phyloP scores from a whole-genome alignment of 2,329 filamentous ascomycete genomes.

The Alternaria gaisen region DNA sequence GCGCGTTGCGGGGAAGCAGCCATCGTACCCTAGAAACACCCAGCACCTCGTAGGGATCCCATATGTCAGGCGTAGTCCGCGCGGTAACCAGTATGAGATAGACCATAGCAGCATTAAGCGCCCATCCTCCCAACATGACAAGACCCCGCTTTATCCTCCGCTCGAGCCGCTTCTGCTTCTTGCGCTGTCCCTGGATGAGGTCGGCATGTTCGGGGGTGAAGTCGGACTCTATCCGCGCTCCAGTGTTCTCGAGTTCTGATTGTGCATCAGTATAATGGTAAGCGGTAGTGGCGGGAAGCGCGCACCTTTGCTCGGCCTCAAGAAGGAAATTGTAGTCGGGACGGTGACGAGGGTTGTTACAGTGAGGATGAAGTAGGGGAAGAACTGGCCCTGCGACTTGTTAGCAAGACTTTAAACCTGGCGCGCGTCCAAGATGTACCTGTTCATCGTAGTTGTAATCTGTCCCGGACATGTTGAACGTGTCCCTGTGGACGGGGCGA shows the following conservation, averaged over 20 bases:
- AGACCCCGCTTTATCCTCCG: constrained; percentile 85
- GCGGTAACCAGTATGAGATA: constrained; percentile 88
- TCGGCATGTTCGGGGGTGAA: constrained; percentile 85
- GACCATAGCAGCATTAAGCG: constrained; percentile 85
- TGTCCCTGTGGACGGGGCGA: constrained; percentile 29
- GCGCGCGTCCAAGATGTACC: constrained; percentile 56
- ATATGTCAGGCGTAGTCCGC: constrained; percentile 76
- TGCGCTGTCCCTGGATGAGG: constrained; percentile 81
- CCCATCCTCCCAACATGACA: constrained; percentile 79
- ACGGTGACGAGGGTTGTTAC: constrained; percentile 86
- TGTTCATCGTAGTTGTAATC: constrained; percentile 99
- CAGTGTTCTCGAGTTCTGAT: constrained; percentile 77
- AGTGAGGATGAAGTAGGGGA: constrained; percentile 97
- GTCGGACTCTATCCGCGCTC: constrained; percentile 80
- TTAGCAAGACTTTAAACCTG: constrained; percentile 21
- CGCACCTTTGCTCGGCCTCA: constrained; percentile 76
- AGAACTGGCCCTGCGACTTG: constrained; percentile 81
- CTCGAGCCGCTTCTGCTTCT: constrained; percentile 88
- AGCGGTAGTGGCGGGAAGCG: constrained; percentile 17
- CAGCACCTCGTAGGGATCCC: constrained; percentile 97
- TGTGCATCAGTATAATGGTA: constrained; percentile 21
- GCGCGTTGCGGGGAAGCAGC: neutral
- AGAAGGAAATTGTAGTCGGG: constrained; percentile 86
- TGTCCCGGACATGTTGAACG: constrained; percentile 58
- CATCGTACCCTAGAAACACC: constrained; percentile 77